A percentile compares a stretch with the other conserved stretches of the same genome.
Evolutionary conservation across 2,329 filamentous ascomycete genomes (phyloP).

Genomic region (Beauveria scarabaeidicola): DNA sequence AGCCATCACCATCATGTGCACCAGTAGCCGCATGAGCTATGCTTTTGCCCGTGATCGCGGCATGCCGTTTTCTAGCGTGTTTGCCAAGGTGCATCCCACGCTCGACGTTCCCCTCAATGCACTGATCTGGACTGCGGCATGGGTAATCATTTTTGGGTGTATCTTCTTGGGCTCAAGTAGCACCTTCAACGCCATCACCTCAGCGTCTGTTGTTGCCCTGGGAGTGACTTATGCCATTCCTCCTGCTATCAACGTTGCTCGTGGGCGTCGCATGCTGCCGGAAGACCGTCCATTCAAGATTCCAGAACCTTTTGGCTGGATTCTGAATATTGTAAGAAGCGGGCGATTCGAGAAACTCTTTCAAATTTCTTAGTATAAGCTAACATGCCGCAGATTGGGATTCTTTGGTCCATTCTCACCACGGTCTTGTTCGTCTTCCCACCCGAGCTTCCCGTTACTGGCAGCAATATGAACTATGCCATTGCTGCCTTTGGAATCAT

Average conservation of each 20-base stretch:
- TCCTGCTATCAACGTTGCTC: slow-evolving; percentile 50
- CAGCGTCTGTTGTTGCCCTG: slow-evolving; percentile 62
- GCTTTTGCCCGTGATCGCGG: slow-evolving; percentile 58
- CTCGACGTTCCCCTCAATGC: slow-evolving; percentile 62
- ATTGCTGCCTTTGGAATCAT: slow-evolving; percentile 41
- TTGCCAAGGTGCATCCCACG: slow-evolving; percentile 51
- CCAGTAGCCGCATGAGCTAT: slow-evolving; percentile 56
- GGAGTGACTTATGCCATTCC: slow-evolving; percentile 69
- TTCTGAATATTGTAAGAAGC: slow-evolving; percentile 5
- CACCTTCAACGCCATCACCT: slow-evolving; percentile 64
- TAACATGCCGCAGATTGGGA: slow-evolving; percentile 29
- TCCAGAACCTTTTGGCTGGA: slow-evolving; percentile 7
- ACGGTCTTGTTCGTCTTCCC: slow-evolving; percentile 44
- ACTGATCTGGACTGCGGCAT: slow-evolving; percentile 48
- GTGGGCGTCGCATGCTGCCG: slow-evolving; percentile 3
- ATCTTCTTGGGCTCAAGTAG: slow-evolving; percentile 58
- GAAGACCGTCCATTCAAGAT: slow-evolving; percentile 9
- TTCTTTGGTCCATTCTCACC: slow-evolving; percentile 60
- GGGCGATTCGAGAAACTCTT: rapidly evolving
- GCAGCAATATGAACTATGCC: slow-evolving; percentile 59
- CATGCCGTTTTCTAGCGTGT: slow-evolving; percentile 51
- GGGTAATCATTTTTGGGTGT: slow-evolving; percentile 59
- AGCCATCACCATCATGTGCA: slow-evolving; percentile 56
- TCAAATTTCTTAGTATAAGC: not conserved
- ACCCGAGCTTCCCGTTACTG: slow-evolving; percentile 41